These are phyloP conservation scores for Agaricus blazei DNA, from an alignment of 768 basidiomycete species.

Conservation along the genomic window DNA sequence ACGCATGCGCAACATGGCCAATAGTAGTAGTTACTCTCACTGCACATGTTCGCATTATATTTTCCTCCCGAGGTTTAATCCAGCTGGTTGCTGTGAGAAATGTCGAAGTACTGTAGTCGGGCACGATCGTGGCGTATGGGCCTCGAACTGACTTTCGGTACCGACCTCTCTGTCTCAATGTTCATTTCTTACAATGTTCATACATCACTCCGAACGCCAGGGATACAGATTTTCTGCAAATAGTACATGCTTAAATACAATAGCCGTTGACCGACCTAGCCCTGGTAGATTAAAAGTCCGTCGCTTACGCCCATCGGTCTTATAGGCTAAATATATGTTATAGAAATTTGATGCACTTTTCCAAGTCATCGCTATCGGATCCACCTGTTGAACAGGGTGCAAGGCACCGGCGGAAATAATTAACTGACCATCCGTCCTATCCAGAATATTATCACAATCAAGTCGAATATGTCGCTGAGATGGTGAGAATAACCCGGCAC, in stretches of 20 bases:
- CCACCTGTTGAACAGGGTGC: constrained; percentile 59
- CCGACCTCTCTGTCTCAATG: constrained; percentile 67
- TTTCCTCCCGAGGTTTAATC: too few species aligned
- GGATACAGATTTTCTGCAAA: constrained; percentile 33
- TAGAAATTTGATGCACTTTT: not conserved
- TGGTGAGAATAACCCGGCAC: not conserved
- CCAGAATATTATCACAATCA: constrained; percentile 32
- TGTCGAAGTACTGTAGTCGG: too few species aligned
- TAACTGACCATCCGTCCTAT: constrained; percentile 67
- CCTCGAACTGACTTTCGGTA: constrained; percentile 46
- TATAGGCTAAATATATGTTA: too few species aligned
- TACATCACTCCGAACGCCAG: constrained; percentile 51
- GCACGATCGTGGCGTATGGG: constrained; percentile 16
- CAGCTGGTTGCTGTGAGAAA: too few species aligned
- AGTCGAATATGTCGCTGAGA: constrained; percentile 60
- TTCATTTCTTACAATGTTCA: constrained; percentile 63
- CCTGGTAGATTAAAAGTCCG: constrained; percentile 17
- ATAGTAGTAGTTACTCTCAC: too few species aligned
- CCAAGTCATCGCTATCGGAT: not conserved
- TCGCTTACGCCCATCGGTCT: too few species aligned
- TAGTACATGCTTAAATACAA: too few species aligned
- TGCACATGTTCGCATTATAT: too few species aligned
- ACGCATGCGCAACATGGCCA: too few species aligned
- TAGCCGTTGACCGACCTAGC: constrained; percentile 37
- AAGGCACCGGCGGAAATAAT: constrained; percentile 51